These are phyloP conservation scores for Nannochloris sp. DNA, from an alignment of 139 green algal genomes.

Conservation along the genomic window DNA sequence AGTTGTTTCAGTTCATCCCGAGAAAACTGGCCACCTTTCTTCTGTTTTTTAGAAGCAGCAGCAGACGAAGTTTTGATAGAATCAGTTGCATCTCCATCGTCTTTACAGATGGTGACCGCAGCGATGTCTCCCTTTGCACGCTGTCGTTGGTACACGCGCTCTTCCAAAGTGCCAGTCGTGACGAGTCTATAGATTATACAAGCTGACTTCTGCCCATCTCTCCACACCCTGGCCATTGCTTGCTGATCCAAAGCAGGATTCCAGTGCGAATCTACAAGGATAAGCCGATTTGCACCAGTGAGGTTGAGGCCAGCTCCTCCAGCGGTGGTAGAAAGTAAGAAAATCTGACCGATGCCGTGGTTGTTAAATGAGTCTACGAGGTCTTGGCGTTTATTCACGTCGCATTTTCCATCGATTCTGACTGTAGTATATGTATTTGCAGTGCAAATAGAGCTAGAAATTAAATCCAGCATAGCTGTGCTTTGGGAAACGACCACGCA, in stretches of 20 bases:
- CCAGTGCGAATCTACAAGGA: conserved; percentile 66
- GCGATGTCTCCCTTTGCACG: conserved; percentile 64
- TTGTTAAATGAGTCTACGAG: conserved; percentile 75
- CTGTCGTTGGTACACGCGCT: conserved; percentile 88
- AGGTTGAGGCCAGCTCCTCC: conserved; percentile 87
- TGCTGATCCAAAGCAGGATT: conserved; percentile 59
- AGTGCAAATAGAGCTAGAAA: conserved; percentile 32
- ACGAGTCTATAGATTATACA: conserved; percentile 76
- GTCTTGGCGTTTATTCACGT: conserved; percentile 50
- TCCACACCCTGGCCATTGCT: conserved; percentile 77
- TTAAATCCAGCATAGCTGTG: conserved; percentile 61
- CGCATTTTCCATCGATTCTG: conserved; percentile 68
- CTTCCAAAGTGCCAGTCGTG: conserved; percentile 73
- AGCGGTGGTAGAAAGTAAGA: conserved; percentile 76
- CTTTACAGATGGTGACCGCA: conserved; percentile 11
- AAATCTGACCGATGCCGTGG: conserved; percentile 46
- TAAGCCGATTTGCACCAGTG: conserved; percentile 64
- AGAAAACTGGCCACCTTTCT: conserved; percentile 35
- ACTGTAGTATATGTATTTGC: conserved; percentile 20
- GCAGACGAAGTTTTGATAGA: too few species aligned
- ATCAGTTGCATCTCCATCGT: not conserved
- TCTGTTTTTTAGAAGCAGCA: not conserved
- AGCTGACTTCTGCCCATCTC: conserved; percentile 70
- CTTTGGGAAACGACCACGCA: conserved; percentile 63
- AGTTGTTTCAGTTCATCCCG: conserved; percentile 64